Evolutionary conservation across 352 stramenopile genomes (phyloP), one percentile per base, ranked within the genome.

Genomic region (Pythium rishiriense): DNA sequence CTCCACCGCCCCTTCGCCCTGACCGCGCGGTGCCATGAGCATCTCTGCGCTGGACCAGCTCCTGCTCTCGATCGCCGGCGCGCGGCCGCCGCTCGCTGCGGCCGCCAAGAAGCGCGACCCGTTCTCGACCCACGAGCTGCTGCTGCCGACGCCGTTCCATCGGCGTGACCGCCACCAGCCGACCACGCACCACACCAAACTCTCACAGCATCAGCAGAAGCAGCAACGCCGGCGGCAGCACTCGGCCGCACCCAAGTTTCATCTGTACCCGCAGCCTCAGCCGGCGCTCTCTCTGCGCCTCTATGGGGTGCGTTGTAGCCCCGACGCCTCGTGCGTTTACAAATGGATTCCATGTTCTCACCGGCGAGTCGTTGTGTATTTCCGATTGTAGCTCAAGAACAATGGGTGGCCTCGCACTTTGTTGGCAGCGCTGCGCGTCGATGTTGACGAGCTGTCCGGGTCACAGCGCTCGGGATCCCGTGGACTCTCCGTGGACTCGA

Each of bases 41-140:
- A 51, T 67, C 50, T 61, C 31, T 3, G 61, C 61, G 52, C 59
- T 68, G 25, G 61, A 68, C 61, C 61, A 68, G 39, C 46, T 68
- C 47, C 53, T 68, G 25, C 52, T 68, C 43, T 58, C 51, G 31
- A 53, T 56, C 17, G 42, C 52, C 6, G 61, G 61, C 7, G 35
- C 52, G 22, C 59, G 47, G 53, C 53, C 61, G 45, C 31, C 51
- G 50, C 50, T 66, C 26, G 46, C 49, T 4, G 24, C 51, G 14
- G 46, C 59, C 7, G 24, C 60, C 6, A 60, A 45, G 41, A 54
- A 33, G 37, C 61, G 53, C 45, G 53, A 62, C 7, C 35, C 59
- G 28, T 28, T 28, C 11, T 8, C 28, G 26, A 17, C 48, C 26
- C 28, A 54, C 28, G 48, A 54, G 15, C 26, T 41, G 48, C 48